Evolutionary conservation across 164 flowering plant genomes (phyloP).

Genomic region (Vitis labrusca): DNA sequence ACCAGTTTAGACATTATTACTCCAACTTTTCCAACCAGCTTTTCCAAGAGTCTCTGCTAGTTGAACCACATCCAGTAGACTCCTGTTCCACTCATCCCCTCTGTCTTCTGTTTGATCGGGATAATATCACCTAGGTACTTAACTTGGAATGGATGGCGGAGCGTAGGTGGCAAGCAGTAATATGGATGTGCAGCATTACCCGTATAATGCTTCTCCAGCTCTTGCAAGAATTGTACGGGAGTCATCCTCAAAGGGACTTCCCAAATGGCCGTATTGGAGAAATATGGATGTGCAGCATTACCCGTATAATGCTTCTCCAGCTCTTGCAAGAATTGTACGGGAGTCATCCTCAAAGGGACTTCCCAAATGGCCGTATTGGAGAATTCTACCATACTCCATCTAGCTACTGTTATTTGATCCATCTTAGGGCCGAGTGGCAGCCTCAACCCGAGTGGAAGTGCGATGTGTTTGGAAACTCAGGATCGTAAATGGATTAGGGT

Average conservation of each 20-base stretch:
- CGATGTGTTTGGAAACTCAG: too few species aligned
- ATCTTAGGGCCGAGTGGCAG: too few species aligned
- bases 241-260: neutral
- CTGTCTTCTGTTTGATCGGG: too few species aligned
- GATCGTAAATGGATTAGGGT: too few species aligned
- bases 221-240: slow-evolving; percentile 20
- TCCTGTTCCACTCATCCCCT: neutral
- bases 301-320: slow-evolving; percentile 19
- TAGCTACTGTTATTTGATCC: neutral
- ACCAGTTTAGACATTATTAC: neutral
- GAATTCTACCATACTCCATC: neutral
- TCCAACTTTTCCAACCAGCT: neutral
- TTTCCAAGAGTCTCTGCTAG: slow-evolving; percentile 3
- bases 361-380: too few species aligned
- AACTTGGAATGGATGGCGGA: slow-evolving; percentile 4
- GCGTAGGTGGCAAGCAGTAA: slow-evolving; percentile 16
- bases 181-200: slow-evolving; percentile 19
- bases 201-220: slow-evolving; percentile 20
- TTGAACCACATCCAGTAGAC: neutral
- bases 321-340: slow-evolving; percentile 20
- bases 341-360: neutral
- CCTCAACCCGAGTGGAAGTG: too few species aligned
- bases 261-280: too few species aligned
- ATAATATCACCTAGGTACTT: neutral
- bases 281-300: slow-evolving; percentile 17